Evolutionary conservation across 2,329 filamentous ascomycete species (phyloP).

Genomic region (Sporothrix globosa): DNA sequence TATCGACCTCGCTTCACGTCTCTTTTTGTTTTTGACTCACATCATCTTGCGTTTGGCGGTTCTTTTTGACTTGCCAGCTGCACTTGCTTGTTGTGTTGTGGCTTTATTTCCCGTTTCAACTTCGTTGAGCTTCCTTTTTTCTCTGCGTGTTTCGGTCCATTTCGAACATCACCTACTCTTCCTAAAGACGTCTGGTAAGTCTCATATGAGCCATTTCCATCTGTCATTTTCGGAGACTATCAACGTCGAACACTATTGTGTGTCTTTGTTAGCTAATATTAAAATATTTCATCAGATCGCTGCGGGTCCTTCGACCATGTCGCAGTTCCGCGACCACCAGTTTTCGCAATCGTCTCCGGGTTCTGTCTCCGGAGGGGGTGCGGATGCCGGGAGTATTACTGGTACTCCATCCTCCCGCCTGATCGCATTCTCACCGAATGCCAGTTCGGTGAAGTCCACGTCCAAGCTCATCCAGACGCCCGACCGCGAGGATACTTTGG

Average conservation of each 20-base stretch:
- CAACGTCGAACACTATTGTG: not conserved
- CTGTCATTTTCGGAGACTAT: not conserved
- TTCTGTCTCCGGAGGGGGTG: constrained; percentile 46
- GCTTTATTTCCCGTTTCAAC: not conserved
- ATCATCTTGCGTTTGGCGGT: constrained; percentile 32
- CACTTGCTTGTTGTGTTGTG: constrained; percentile 17
- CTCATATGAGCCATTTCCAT: not conserved
- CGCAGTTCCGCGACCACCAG: constrained; percentile 48
- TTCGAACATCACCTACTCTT: not conserved
- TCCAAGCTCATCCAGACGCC: constrained; percentile 45
- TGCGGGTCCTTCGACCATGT: constrained; percentile 41
- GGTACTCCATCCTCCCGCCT: constrained; percentile 67
- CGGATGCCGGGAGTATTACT: constrained; percentile 27
- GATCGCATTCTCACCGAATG: constrained; percentile 66
- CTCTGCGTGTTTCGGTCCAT: not conserved
- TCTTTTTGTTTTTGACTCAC: constrained; percentile 27
- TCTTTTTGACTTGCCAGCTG: constrained; percentile 25
- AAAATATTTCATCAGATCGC: not conserved
- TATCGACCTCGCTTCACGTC: constrained; percentile 22
- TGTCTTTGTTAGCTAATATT: not conserved
- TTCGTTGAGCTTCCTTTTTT: constrained; percentile 18
- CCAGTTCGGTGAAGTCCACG: constrained; percentile 51
- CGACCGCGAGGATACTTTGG: constrained; percentile 39
- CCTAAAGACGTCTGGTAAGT: constrained; percentile 13
- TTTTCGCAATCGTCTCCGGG: constrained; percentile 54